Evolutionary conservation across 129 eudicot species (phyloP).

Genomic region (Glebionis coronaria): DNA sequence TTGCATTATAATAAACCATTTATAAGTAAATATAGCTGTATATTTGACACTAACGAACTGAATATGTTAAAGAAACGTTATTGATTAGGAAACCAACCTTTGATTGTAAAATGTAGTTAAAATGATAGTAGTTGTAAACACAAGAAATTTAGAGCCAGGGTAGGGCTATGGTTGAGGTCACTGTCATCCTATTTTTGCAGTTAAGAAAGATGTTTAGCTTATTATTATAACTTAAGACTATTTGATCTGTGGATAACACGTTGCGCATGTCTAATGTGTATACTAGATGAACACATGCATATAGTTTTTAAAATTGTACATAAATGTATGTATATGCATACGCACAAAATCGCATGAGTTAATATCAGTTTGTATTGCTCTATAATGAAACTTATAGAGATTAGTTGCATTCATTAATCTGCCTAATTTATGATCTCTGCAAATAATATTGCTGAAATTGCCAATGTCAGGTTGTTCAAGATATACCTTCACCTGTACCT

Average conservation of each 20-base stretch:
- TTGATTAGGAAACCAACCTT: not conserved
- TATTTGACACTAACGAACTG: not conserved
- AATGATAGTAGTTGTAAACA: not conserved
- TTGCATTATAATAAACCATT: too few species aligned
- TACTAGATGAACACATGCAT: not conserved
- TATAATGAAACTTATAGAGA: not conserved
- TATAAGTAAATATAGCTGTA: not conserved
- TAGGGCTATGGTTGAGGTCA: not conserved
- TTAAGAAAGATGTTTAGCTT: not conserved
- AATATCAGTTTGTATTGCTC: not conserved
- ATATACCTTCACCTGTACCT: conserved; percentile 63
- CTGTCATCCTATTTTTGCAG: not conserved
- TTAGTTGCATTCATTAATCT: not conserved
- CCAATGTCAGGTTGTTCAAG: conserved; percentile 62
- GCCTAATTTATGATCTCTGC: not conserved
- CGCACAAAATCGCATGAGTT: not conserved
- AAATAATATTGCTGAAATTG: not conserved
- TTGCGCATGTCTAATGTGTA: not conserved
- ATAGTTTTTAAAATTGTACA: not conserved
- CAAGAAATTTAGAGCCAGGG: not conserved
- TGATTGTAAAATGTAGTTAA: not conserved
- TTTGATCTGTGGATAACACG: not conserved
- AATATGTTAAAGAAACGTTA: not conserved
- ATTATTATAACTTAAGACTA: not conserved
- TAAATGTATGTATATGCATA: not conserved